Evolutionary conservation across 2,329 filamentous ascomycete species (phyloP).

Genomic region (Neonectria coccinea): DNA sequence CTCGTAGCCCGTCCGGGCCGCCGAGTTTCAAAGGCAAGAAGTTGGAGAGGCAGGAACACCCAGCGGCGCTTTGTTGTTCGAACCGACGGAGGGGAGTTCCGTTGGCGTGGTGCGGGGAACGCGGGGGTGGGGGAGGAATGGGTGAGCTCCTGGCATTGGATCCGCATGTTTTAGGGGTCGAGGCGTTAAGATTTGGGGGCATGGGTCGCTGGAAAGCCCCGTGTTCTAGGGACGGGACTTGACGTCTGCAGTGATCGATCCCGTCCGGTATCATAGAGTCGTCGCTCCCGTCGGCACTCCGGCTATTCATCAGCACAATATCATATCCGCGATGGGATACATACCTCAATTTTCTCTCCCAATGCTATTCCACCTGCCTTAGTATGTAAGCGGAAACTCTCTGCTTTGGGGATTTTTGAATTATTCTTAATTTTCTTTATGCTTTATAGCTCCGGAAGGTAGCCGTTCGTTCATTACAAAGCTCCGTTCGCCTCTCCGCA

Average conservation of each 20-base stretch:
- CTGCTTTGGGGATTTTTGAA: not conserved
- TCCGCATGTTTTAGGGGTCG: slow-evolving; percentile 2
- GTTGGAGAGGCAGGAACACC: slow-evolving; percentile 5
- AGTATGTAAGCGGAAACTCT: no score
- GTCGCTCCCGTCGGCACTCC: not conserved
- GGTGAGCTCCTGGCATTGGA: not conserved
- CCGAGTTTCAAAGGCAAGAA: slow-evolving; percentile 14
- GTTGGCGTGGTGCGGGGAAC: slow-evolving; percentile 33
- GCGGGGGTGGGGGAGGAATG: slow-evolving; percentile 20
- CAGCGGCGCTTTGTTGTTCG: no score
- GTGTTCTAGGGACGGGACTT: not conserved
- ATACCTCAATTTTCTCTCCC: not conserved
- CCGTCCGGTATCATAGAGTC: not conserved
- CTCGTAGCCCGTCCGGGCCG: slow-evolving; percentile 44
- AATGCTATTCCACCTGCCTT: not conserved
- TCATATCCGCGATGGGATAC: not conserved
- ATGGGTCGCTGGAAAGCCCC: slow-evolving; percentile 17
- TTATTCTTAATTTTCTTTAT: slow-evolving; percentile 23
- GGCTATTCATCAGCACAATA: not conserved
- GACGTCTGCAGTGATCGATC: not conserved
- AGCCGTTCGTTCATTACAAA: slow-evolving; percentile 31
- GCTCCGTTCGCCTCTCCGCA: slow-evolving; percentile 32
- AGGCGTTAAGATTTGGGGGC: slow-evolving; percentile 32
- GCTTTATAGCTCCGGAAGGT: slow-evolving; percentile 19
- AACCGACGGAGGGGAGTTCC: no score